phyloP scores from a whole-genome alignment of 768 basidiomycete genomes.

The Cystofilobasidium macerans region DNA sequence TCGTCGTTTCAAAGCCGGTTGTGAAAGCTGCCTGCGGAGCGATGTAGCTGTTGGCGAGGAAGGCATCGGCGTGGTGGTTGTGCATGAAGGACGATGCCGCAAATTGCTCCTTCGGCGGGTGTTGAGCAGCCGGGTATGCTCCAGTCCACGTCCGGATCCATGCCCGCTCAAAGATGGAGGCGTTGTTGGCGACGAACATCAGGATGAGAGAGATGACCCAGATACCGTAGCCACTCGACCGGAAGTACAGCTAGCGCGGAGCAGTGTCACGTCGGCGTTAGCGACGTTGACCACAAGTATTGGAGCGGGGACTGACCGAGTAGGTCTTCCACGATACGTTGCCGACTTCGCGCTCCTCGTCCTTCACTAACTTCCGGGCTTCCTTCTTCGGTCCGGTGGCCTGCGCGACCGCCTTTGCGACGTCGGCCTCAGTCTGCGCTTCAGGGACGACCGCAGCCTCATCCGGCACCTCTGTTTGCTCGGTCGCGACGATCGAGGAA shows the following conservation, averaged over 20 bases:
- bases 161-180: slow-evolving; percentile 18
- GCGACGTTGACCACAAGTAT: no score
- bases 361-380: slow-evolving; percentile 49
- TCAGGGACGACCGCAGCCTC: slow-evolving; percentile 12
- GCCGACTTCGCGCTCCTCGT: slow-evolving; percentile 68
- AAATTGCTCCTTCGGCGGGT: slow-evolving; percentile 4
- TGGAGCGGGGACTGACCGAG: slow-evolving; percentile 30
- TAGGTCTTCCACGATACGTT: slow-evolving; percentile 67
- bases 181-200: slow-evolving; percentile 21
- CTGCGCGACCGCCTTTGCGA: slow-evolving; percentile 33
- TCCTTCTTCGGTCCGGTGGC: slow-evolving; percentile 26
- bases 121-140: slow-evolving; percentile 3
- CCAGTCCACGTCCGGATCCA: slow-evolving; percentile 15
- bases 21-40: background rate
- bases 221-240: slow-evolving; percentile 6
- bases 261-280: background rate
- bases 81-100: background rate
- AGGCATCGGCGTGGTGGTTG: background rate
- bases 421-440: slow-evolving; percentile 28
- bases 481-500: slow-evolving; percentile 49
- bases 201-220: slow-evolving; percentile 16
- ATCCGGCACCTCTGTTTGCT: slow-evolving; percentile 35
- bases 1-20: background rate
- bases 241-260: slow-evolving; percentile 1
- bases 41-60: background rate